Conservation (phyloP, 2,329 filamentous ascomycete species). For the Calonectria fujianensis region DNA sequence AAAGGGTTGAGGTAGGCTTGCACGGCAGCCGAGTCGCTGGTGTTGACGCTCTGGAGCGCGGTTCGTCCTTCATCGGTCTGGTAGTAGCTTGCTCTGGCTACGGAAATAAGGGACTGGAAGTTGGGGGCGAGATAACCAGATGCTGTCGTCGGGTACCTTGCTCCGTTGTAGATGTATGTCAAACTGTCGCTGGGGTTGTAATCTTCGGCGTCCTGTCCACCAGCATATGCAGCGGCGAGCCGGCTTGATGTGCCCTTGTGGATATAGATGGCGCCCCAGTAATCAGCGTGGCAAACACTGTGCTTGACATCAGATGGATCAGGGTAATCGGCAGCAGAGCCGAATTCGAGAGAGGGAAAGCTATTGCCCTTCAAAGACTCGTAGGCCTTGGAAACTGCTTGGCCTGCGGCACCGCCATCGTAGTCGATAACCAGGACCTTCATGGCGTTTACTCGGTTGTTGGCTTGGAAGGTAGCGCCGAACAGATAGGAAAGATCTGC, state of each 20-base stretch:
- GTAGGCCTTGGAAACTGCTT: slow-evolving; percentile 58
- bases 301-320: slow-evolving; percentile 51
- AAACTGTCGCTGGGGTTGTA: slow-evolving; percentile 59
- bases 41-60: slow-evolving; percentile 47
- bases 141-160: slow-evolving; percentile 58
- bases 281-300: slow-evolving; percentile 60
- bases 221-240: slow-evolving; percentile 55
- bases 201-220: slow-evolving; percentile 43
- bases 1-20: slow-evolving; percentile 59
- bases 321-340: slow-evolving; percentile 51
- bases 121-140: slow-evolving; percentile 54
- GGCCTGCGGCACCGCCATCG: slow-evolving; percentile 57
- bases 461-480: slow-evolving; percentile 55
- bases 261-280: slow-evolving; percentile 62
- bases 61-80: slow-evolving; percentile 45
- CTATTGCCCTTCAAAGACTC: slow-evolving; percentile 50
- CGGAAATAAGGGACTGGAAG: slow-evolving; percentile 53
- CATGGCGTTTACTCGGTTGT: slow-evolving; percentile 47
- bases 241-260: slow-evolving; percentile 56
- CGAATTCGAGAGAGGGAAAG: slow-evolving; percentile 59
- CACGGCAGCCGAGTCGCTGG: slow-evolving; percentile 49
- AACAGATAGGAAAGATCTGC: slow-evolving; percentile 58
- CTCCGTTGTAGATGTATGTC: slow-evolving; percentile 61
- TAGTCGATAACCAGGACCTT: slow-evolving; percentile 57
- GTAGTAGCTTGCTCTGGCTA: slow-evolving; percentile 53